Conservation (phyloP, 352 stramenopile genomes). For the Lagenidium giganteum region DNA sequence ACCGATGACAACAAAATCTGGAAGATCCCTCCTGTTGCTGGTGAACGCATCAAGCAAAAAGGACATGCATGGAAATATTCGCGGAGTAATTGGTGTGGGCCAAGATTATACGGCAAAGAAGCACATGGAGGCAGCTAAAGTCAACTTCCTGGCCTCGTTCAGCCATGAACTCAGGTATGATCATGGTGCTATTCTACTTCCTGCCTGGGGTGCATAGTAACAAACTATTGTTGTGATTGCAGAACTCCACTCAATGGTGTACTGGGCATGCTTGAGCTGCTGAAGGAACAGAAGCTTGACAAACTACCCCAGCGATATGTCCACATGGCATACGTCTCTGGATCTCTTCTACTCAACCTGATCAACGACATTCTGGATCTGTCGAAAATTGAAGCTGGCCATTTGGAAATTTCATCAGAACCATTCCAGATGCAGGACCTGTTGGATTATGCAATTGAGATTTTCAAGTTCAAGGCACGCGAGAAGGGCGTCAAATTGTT, state of each 20-base stretch:
- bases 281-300: slow-evolving; percentile 75
- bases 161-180: slow-evolving; percentile 78
- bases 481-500: slow-evolving; percentile 85
- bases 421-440: slow-evolving; percentile 80
- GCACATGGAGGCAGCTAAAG: slow-evolving; percentile 82
- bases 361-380: slow-evolving; percentile 92
- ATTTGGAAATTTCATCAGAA: slow-evolving; percentile 84
- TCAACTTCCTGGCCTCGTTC: slow-evolving; percentile 85
- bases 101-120: slow-evolving; percentile 91
- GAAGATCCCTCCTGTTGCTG: slow-evolving; percentile 56
- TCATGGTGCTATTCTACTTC: no score
- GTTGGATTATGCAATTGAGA: slow-evolving; percentile 85
- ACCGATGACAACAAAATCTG: slow-evolving; percentile 75
- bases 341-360: slow-evolving; percentile 82
- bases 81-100: slow-evolving; percentile 89
- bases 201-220: no score
- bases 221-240: no score
- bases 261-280: slow-evolving; percentile 75
- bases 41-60: slow-evolving; percentile 86
- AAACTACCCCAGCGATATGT: slow-evolving; percentile 67
- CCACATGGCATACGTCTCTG: slow-evolving; percentile 83
- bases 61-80: slow-evolving; percentile 89
- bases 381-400: slow-evolving; percentile 91
- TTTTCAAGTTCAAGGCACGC: slow-evolving; percentile 86
- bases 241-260: slow-evolving; percentile 77